Percentiles rank a stretch among this genome's conserved stretches.
Conservation (phyloP, 2,329 filamentous ascomycete genomes). For the Pezicula neosporulosa region DNA sequence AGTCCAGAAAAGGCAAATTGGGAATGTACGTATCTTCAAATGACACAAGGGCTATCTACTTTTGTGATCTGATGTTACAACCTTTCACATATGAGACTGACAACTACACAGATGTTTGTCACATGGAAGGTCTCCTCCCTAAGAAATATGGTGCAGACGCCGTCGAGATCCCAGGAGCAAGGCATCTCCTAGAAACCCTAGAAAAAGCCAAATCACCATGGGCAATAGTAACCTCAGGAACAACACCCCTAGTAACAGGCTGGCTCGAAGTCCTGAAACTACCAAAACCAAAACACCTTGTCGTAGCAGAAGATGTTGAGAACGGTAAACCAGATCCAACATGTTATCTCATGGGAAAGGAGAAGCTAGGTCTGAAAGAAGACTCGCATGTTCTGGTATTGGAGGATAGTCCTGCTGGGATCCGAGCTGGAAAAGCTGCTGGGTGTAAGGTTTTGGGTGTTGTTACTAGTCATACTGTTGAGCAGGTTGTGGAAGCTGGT, state of each 20-base stretch:
- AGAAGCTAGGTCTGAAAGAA: constrained; percentile 48
- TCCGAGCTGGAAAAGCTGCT: constrained; percentile 66
- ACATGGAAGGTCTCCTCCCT: constrained; percentile 76
- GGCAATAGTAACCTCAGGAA: constrained; percentile 84
- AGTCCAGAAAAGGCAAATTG: constrained; percentile 84
- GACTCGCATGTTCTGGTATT: constrained; percentile 51
- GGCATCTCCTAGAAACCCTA: constrained; percentile 54
- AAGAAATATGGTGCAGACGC: constrained; percentile 74
- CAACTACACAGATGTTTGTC: constrained; percentile 63
- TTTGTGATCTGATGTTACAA: background rate
- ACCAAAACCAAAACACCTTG: constrained; percentile 60
- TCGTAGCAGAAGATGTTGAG: constrained; percentile 73
- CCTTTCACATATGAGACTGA: background rate
- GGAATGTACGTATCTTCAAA: constrained; percentile 63
- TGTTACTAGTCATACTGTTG: constrained; percentile 60
- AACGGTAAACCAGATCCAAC: constrained; percentile 75
- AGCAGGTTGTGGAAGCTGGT: constrained; percentile 56
- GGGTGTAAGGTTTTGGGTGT: constrained; percentile 66
- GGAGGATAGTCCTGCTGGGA: constrained; percentile 68
- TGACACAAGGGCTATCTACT: background rate
- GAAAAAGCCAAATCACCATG: constrained; percentile 40
- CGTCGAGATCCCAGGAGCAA: constrained; percentile 80
- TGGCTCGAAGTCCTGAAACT: constrained; percentile 69
- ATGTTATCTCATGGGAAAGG: constrained; percentile 68
- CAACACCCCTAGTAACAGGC: constrained; percentile 61